Base-by-base conservation (phyloP, 75 land plant genomes). In the Selaginella moellendorffii region DNA sequence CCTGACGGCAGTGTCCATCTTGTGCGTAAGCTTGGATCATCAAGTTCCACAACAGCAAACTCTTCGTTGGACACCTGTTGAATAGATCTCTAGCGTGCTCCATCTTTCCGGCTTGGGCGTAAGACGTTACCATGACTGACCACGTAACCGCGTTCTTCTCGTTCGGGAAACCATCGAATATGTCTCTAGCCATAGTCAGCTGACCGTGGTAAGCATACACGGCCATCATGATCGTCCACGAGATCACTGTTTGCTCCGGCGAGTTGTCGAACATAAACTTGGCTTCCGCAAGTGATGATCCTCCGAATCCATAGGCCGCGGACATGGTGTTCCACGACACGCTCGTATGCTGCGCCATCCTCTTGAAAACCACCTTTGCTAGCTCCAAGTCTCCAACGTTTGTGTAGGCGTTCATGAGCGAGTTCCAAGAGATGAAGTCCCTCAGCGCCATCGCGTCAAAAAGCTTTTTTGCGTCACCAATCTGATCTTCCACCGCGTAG, bases 1-100 rank as follows among this genome's bases (percentile, higher is more conserved):
- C 59, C 24, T 8, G 9, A 2, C 59, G 19, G 5, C 23, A 19
- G 24, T 56, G 19, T 19, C 59, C 59, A 56, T 56, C 19, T n/a
- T 56, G 59, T 24, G 25, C 59, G n/a, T 24, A 56, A 2, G 25
- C 59, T 56, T 19, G 25, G n/a, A 56, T 56, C 59, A 56, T 56
- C 23, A 25, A 8, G 59, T 56, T 56, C 59, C 59, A 56, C n/a
- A 25, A 14, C 46, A 36, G 14, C 46, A 14, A 5, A 14, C 14
- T 36, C 46, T 36, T 36, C 10, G 46, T 36, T 14, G 46, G 46
- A 5, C 10, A 36, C 46, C 14, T 36, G 14, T 36, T 14, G 46
- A 36, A 36, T 5, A 36, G 46, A 5, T 36, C 10, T 36, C 46
- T 36, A 5, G 46, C 46, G 10, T 36, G 10, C 14, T 36, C 10